Evolutionary conservation across 345 rosid species (phyloP), one percentile per base, ranked within the genome.

Genomic region (Pseudoturritis turrita): DNA sequence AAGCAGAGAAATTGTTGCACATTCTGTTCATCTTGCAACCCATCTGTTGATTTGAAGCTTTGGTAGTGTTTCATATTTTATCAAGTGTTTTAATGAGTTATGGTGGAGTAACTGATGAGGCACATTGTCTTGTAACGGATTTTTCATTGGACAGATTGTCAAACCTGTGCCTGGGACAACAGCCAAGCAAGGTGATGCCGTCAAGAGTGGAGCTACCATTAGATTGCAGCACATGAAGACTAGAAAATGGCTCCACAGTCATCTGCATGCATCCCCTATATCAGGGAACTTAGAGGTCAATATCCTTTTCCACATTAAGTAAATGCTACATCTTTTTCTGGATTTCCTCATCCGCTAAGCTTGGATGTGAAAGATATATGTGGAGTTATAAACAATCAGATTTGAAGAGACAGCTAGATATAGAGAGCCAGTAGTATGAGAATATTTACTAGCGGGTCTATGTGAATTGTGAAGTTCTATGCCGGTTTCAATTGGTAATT

Each of bases 211-310:
- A 67, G 83, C 91, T 28, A 77, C 91, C 36, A 80, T 95, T 47
- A 85, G 92, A 61, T 43, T 95, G 77, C 99, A 91, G 56, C 99
- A 95, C 78, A 91, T 88, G 99, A 91, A 75, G 81, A 95, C 98
- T 71, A 81, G 88, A 50, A 95, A 89, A 59, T 95, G 98, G 98
- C 71, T 95, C 64, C 99, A 95, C 65, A 95, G 99, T 78, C 99
- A 95, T 62, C 71, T 95, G 70, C 94, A 89, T 78, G 96, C 92
- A 11, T 95, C 99, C 40, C 99, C 99, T 39, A 89, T 95, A 55
- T 82, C 99, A 4, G 96, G 99, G 67, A 95, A 95, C 84, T 80
- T 95, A 15, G 99, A 95, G 99, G 99, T 90, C 56, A 62, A 83
- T 71, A 22, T 13, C 21, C 12, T 72, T 52, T 49, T 31, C 72